Evolutionary conservation across 345 rosid species (phyloP).

Genomic region (Lagerstroemia speciosa): DNA sequence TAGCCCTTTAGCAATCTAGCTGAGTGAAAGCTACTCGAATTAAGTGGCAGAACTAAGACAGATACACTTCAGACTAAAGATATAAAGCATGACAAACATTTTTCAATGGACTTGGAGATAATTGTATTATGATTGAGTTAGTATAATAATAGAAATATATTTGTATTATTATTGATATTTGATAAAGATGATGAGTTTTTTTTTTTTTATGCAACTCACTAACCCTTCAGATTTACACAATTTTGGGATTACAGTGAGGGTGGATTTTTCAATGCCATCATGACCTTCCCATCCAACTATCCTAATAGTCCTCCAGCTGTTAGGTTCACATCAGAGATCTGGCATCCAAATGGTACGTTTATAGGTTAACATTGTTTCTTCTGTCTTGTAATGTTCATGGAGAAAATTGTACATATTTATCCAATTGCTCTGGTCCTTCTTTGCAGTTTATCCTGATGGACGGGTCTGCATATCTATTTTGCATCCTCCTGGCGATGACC

Average conservation of each 20-base stretch:
- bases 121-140: too few species aligned
- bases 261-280: conserved; percentile 71
- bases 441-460: conserved; percentile 67
- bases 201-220: too few species aligned
- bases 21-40: too few species aligned
- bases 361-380: not conserved
- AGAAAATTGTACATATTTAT: not conserved
- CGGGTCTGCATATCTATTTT: conserved; percentile 83
- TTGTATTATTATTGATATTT: too few species aligned
- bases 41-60: too few species aligned
- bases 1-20: too few species aligned
- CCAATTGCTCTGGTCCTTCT: not conserved
- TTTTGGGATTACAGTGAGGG: conserved; percentile 50
- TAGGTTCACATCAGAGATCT: conserved; percentile 65
- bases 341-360: conserved; percentile 83
- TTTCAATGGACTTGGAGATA: too few species aligned
- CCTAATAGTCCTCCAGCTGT: conserved; percentile 73
- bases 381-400: not conserved
- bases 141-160: too few species aligned
- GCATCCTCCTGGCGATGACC: conserved; percentile 94
- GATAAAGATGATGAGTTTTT: too few species aligned
- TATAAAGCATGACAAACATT: too few species aligned
- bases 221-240: too few species aligned
- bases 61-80: too few species aligned
- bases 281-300: conserved; percentile 65